A percentile compares a stretch with the other conserved stretches of the same genome.
Conservation (phyloP, 2,329 filamentous ascomycete genomes). For the Talaromyces sp. region DNA sequence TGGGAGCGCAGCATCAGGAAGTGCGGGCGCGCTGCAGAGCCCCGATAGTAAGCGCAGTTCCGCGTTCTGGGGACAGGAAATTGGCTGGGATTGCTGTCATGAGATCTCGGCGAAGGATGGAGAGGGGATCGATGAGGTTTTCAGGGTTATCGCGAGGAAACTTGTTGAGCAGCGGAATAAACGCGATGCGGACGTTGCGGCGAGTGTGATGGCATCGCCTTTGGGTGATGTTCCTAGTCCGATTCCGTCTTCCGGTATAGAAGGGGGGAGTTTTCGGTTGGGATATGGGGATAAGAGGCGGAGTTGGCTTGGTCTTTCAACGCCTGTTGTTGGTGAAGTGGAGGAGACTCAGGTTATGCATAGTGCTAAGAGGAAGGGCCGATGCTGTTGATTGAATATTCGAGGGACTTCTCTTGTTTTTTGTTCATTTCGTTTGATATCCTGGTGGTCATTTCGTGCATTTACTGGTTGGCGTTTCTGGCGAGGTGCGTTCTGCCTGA, state of each 20-base stretch:
- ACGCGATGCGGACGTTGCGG: conserved; percentile 51
- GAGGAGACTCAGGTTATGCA: conserved; percentile 33
- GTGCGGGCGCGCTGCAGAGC: conserved; percentile 32
- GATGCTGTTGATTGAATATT: conserved; percentile 43
- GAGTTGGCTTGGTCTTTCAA: conserved; percentile 67
- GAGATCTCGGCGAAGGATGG: conserved; percentile 94
- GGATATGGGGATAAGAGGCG: conserved; percentile 63
- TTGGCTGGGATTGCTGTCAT: conserved; percentile 96
- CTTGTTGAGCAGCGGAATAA: conserved; percentile 70
- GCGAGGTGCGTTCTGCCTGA: too few relatives aligned
- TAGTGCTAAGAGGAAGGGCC: conserved; percentile 37
- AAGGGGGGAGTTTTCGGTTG: conserved; percentile 62
- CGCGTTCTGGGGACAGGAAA: conserved; percentile 79
- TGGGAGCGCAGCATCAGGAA: conserved; percentile 29
- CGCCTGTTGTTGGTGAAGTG: conserved; percentile 45
- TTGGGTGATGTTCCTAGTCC: conserved; percentile 42
- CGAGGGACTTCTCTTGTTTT: not conserved
- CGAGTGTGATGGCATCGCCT: conserved; percentile 51
- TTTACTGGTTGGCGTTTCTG: conserved; percentile 1
- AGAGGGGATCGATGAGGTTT: conserved; percentile 95
- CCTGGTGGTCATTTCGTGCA: not conserved
- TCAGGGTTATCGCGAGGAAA: conserved; percentile 85
- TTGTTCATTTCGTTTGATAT: conserved; percentile 1
- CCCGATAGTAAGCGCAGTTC: conserved; percentile 51
- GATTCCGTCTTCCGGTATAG: conserved; percentile 51